Evolutionary conservation across 1,139 yeast species (phyloP), one percentile per base, ranked within the genome.

Genomic region (Blastobotrys ciferrii): DNA sequence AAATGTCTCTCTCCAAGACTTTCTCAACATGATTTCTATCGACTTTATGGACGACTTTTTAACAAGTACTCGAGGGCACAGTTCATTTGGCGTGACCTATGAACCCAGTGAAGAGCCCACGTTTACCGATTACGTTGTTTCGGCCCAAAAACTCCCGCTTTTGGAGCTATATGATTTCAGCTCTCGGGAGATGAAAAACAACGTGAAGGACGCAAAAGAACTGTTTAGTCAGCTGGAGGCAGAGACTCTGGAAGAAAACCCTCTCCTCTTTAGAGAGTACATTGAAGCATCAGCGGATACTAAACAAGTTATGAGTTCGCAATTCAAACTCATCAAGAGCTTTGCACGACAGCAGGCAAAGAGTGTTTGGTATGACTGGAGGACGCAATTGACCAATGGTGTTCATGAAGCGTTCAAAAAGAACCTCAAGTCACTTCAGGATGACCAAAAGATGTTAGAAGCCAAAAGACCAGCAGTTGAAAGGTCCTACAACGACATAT

Each of bases 301-400:
- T 6, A 71, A 70, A 53, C 65, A 68, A 32, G 61, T 64, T 1
- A 70, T 78, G 70, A 73, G 71, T 47, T 65, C 74, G 12, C 75
- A 75, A 49, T 74, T 79, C 51, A 77, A 73, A 52, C 59, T 73
- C 23, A 63, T 79, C 46, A 78, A 77, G 58, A 80, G 76, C 45
- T 73, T 63, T 51, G 70, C 83, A 2, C 68, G 82, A 31, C 71
- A 69, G 36, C 76, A 76, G 57, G 78, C 84, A 2, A 73, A 70
- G 49, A 72, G 71, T 18, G 74, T 76, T 1, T 81, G 84, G 84
- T 79, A 78, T 56, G 74, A 70, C 36, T 80, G 85, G 85, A 64
- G 84, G 53, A 30, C 47, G 14, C 75, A 76, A 51, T 63, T 79
- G 37, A 64, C 76, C 2, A 62, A 66, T 31, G 78, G 76, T 44